Conservation (phyloP, 345 rosid species). For the Eucalyptus coolabah region DNA sequence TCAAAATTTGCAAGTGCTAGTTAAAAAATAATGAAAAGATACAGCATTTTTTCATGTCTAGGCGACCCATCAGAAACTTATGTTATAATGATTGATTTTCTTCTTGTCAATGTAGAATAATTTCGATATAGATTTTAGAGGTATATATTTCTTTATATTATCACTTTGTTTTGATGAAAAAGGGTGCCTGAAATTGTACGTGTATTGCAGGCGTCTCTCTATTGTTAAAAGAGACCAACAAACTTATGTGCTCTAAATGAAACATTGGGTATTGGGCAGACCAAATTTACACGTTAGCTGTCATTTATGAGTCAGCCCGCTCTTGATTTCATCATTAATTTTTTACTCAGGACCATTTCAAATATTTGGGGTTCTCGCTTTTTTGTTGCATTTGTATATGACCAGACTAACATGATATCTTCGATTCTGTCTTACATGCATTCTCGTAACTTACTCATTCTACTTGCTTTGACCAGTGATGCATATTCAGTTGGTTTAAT, state of each 20-base stretch:
- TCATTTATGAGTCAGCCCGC: neutral
- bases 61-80: neutral
- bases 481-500: conserved; percentile 61
- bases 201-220: neutral
- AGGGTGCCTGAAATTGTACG: neutral
- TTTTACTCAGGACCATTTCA: neutral
- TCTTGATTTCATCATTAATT: neutral
- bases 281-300: neutral
- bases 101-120: neutral
- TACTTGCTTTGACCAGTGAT: conserved; percentile 42
- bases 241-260: neutral
- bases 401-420: neutral
- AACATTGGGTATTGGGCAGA: neutral
- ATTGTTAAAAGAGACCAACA: neutral
- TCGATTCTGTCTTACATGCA: neutral
- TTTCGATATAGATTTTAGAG: neutral
- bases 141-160: neutral
- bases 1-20: neutral
- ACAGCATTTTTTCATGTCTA: neutral
- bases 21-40: neutral
- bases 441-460: neutral
- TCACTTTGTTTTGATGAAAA: neutral
- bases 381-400: neutral
- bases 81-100: neutral
- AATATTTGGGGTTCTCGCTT: neutral